These are phyloP conservation scores for Xanthoceras sorbifolium DNA, from an alignment of 345 rosid genomes.

Conservation along the genomic window DNA sequence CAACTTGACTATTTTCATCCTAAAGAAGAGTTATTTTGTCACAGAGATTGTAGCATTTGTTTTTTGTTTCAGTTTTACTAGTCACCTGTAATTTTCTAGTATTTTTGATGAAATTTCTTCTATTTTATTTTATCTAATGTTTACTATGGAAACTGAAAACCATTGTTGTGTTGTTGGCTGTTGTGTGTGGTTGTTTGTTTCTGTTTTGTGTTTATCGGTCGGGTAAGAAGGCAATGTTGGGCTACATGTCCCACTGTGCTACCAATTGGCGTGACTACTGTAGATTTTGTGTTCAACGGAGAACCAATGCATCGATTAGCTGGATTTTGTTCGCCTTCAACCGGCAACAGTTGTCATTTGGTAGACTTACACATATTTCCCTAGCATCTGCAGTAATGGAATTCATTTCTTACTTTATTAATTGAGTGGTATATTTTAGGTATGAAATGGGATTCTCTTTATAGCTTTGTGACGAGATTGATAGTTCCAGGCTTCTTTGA, in stretches of 20 bases:
- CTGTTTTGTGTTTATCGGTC: conserved; percentile 29
- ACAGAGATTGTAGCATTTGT: neutral
- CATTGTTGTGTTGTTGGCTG: conserved; percentile 35
- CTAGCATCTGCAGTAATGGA: conserved; percentile 30
- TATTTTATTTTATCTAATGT: conserved; percentile 23
- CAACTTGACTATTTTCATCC: neutral
- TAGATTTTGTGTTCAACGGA: conserved; percentile 30
- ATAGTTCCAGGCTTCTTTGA: conserved; percentile 10
- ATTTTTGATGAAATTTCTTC: conserved; percentile 3
- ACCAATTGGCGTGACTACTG: conserved; percentile 27
- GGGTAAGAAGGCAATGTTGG: conserved; percentile 42
- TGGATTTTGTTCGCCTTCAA: conserved; percentile 31
- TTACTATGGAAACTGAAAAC: conserved; percentile 28
- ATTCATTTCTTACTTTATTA: conserved; percentile 25
- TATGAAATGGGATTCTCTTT: conserved; percentile 29
- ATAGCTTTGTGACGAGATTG: conserved; percentile 15
- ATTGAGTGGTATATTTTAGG: conserved; percentile 24
- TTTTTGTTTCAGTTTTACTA: conserved; percentile 1
- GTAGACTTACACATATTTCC: conserved; percentile 32
- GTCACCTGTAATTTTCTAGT: neutral
- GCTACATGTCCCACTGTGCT: conserved; percentile 29
- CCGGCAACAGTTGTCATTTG: conserved; percentile 32
- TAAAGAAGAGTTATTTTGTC: neutral
- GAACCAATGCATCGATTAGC: conserved; percentile 23
- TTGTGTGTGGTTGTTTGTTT: conserved; percentile 36